phyloP scores from a whole-genome alignment of 1,139 yeast species.

The Magnusiomyces suaveolens region DNA sequence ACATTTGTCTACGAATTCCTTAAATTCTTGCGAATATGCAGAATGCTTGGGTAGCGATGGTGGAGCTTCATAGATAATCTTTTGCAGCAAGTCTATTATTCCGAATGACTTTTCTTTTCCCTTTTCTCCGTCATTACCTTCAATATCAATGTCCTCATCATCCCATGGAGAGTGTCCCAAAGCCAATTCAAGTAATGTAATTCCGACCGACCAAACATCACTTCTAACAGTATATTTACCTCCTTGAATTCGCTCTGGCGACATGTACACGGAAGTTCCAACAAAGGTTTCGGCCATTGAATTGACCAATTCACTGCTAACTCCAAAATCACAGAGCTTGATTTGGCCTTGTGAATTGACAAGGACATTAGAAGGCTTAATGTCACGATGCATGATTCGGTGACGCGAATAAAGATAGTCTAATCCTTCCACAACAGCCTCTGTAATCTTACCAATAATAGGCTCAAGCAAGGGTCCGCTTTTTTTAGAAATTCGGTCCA shows the following conservation, averaged over 20 bases:
- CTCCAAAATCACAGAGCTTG: constrained; percentile 90
- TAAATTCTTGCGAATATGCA: constrained; percentile 39
- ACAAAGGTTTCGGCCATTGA: constrained; percentile 95
- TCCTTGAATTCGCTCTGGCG: constrained; percentile 95
- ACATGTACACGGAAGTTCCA: constrained; percentile 95
- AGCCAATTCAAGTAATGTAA: constrained; percentile 80
- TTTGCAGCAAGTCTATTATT: constrained; percentile 75
- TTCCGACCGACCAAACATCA: constrained; percentile 93
- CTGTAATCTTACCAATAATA: constrained; percentile 66
- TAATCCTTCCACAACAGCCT: constrained; percentile 69
- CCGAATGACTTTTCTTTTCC: constrained; percentile 51
- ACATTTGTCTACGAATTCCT: constrained; percentile 59
- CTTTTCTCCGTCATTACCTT: neutral
- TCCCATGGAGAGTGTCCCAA: constrained; percentile 58
- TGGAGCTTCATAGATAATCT: constrained; percentile 88
- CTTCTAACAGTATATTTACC: constrained; percentile 85
- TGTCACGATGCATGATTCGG: constrained; percentile 84
- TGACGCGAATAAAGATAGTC: constrained; percentile 72
- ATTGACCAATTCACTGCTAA: constrained; percentile 78
- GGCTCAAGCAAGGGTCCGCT: constrained; percentile 51
- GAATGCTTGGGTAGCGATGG: constrained; percentile 50
- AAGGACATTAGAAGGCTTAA: constrained; percentile 81
- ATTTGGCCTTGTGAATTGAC: constrained; percentile 72
- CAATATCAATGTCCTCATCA: constrained; percentile 15
- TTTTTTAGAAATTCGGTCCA: constrained; percentile 59